A percentile compares a stretch with the other conserved stretches of the same genome.
These are phyloP conservation scores for Magnolia sinica DNA, from an alignment of 164 flowering plant genomes.

Conservation along the genomic window DNA sequence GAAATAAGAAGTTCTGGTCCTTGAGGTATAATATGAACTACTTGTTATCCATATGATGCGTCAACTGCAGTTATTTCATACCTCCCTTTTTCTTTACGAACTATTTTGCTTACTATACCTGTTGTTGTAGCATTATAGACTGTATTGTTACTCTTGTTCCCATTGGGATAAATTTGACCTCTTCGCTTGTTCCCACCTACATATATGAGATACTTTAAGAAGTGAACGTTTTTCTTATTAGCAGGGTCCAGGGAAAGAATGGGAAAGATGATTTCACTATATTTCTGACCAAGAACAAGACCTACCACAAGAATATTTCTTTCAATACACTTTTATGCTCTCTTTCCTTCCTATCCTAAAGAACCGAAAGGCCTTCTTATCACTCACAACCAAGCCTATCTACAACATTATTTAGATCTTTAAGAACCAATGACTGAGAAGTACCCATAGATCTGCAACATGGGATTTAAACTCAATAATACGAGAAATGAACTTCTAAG, in stretches of 20 bases:
- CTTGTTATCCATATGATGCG: slow-evolving; percentile 8
- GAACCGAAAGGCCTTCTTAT: too few species aligned
- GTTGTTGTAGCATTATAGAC: slow-evolving; percentile 6
- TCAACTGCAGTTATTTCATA: slow-evolving; percentile 6
- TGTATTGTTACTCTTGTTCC: slow-evolving; percentile 10
- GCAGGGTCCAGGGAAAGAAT: not conserved
- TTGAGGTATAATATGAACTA: slow-evolving; percentile 5
- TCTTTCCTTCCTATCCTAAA: not conserved
- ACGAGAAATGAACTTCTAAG: too few species aligned
- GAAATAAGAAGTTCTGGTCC: not conserved
- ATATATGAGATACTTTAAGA: slow-evolving; percentile 5
- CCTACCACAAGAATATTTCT: too few species aligned
- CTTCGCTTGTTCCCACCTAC: not conserved
- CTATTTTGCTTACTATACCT: slow-evolving; percentile 1
- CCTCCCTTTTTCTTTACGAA: slow-evolving; percentile 1
- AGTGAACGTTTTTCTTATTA: slow-evolving; percentile 1
- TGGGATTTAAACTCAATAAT: too few species aligned
- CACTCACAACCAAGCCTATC: too few species aligned
- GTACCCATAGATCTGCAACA: too few species aligned
- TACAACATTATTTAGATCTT: too few species aligned
- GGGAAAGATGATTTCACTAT: not conserved
- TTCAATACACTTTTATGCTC: too few species aligned
- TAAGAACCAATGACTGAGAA: too few species aligned
- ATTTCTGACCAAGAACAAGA: not conserved
- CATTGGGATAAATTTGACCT: slow-evolving; percentile 3